Evolutionary conservation across 1,139 yeast genomes (phyloP), one percentile per base, ranked within the genome.

Genomic region (Candida glucosophila): DNA sequence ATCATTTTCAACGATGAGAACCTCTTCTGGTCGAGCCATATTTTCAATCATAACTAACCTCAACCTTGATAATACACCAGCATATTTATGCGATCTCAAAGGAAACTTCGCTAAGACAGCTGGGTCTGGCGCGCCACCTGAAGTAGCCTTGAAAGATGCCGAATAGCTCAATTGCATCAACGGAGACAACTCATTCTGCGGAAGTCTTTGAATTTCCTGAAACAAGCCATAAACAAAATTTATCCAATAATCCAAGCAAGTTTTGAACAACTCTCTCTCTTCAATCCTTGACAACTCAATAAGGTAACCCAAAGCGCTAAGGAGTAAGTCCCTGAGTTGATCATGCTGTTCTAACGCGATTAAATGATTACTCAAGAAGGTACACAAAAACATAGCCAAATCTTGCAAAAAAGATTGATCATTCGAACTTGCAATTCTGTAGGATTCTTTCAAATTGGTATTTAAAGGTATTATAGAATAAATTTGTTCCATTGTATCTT

Each of bases 1-100:
- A 53, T 90, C 99, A 49, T 90, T 90, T 55, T 92, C 98, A 27
- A 88, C 96, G 55, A 90, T 75, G 34, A 90, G 67, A 29, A 88
- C 97, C 59, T 90, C 99, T 56, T 90, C 98, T 2, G 99, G 99
- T 52, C 95, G 77, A 2, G 85, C 98, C 98, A 90, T 92, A 47
- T 83, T 82, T 55, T 88, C 97, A 44, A 90, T 90, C 50, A 90
- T 80, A 12, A 92, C 95, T 36, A 81, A 65, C 55, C 98, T 75
- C 41, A 92, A 67, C 47, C 76, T 78, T 4, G 95, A 77, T 41
- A 92, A 68, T 19, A 90, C 66, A 19, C 71, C 71, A 11, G 75
- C 64, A 49, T 90, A 90, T 32, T 72, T 73, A 55, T 90, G 95
- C 52, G 81, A 86, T 54, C 97, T 77, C 33, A 88, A 67, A 6